Conservation (phyloP, 169 alveolate species). For the Cryptosporidium canis region DNA sequence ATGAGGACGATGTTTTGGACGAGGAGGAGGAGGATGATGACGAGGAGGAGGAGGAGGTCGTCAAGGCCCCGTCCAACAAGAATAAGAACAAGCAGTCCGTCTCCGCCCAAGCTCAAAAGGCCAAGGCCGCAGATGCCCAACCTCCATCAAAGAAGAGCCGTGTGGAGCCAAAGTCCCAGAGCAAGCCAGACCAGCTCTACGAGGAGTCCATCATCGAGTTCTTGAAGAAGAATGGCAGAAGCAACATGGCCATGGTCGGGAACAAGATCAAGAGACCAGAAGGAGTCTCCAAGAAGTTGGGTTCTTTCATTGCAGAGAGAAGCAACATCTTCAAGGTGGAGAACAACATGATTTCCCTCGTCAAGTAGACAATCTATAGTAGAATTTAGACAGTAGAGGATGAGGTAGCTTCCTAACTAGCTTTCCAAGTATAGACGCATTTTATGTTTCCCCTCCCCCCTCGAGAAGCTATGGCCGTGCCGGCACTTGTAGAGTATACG, state of each 20-base stretch:
- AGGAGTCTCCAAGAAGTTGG: conserved; percentile 81
- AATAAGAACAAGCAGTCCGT: conserved; percentile 55
- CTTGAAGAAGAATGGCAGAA: conserved; percentile 83
- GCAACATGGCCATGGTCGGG: conserved; percentile 82
- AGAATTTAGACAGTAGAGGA: background rate
- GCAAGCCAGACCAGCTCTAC: conserved; percentile 73
- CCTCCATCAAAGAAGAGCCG: conserved; percentile 49
- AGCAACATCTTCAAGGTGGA: conserved; percentile 78
- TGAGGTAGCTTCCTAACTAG: conserved; percentile 32
- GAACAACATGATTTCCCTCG: conserved; percentile 74
- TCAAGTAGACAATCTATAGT: conserved; percentile 30
- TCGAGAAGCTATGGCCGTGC: no score
- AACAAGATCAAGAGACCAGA: conserved; percentile 84
- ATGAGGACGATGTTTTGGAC: conserved; percentile 78
- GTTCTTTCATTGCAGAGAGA: conserved; percentile 79
- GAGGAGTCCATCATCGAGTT: conserved; percentile 80
- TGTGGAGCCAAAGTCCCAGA: conserved; percentile 43
- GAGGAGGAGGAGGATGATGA: conserved; percentile 79
- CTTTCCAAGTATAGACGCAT: conserved; percentile 1
- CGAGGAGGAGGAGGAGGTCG: conserved; percentile 78
- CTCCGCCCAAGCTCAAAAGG: background rate
- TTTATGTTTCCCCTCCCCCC: no score
- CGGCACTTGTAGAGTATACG: background rate
- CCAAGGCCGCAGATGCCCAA: conserved; percentile 1
- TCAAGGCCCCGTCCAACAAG: conserved; percentile 66